phyloP scores from a whole-genome alignment of 352 stramenopile genomes.

The Phytophthora rubi region DNA sequence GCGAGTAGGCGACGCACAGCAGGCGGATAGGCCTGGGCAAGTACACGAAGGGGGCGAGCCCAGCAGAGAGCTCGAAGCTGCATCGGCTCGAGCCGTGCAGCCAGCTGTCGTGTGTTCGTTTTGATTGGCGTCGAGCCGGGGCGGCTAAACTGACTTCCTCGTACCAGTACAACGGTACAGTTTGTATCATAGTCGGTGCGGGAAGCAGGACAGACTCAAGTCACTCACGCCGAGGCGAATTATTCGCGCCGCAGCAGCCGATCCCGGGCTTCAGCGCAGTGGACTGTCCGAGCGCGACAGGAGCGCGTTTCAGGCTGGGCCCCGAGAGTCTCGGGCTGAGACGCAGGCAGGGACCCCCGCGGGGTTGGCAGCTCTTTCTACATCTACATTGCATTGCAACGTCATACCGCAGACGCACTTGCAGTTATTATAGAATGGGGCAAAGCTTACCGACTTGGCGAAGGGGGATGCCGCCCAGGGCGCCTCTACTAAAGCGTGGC shows the following conservation, averaged over 20 bases:
- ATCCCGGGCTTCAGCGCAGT: slow-evolving; percentile 14
- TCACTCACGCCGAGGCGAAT: not conserved
- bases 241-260: slow-evolving; percentile 5
- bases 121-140: slow-evolving; percentile 13
- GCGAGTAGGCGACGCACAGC: slow-evolving; percentile 20
- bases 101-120: slow-evolving; percentile 18
- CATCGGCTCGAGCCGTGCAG: not conserved
- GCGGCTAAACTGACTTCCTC: slow-evolving; percentile 18
- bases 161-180: not conserved
- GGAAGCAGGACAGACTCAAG: not conserved
- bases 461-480: not conserved
- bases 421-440: not conserved
- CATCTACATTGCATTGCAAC: not conserved
- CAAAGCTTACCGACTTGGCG: not conserved
- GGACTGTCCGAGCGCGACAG: slow-evolving; percentile 14
- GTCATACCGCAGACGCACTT: not conserved
- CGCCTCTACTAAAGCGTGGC: slow-evolving; percentile 20
- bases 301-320: slow-evolving; percentile 6
- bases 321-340: not conserved
- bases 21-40: slow-evolving; percentile 19
- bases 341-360: not conserved
- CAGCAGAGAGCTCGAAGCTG: slow-evolving; percentile 3
- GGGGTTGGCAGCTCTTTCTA: not conserved
- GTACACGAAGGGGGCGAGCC: not conserved
- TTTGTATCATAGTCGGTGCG: slow-evolving; percentile 14